A percentile compares a stretch with the other conserved stretches of the same genome.
These are phyloP conservation scores for Asterophora parasitica DNA, from an alignment of 768 basidiomycete genomes.

Conservation along the genomic window DNA sequence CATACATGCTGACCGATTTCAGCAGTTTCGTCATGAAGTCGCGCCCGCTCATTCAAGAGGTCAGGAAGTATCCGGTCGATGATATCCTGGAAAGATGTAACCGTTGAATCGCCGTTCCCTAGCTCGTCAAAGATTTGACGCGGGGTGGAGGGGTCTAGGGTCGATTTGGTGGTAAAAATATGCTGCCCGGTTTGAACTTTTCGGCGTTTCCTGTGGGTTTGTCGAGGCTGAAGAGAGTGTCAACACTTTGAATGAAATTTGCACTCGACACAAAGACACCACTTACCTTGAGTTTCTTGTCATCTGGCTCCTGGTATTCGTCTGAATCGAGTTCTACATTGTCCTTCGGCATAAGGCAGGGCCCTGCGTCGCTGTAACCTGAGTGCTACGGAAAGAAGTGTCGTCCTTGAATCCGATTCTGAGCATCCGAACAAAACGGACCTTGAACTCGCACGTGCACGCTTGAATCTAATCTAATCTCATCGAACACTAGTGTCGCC, in stretches of 20 bases:
- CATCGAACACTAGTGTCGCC: too few species aligned
- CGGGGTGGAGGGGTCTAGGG: neutral
- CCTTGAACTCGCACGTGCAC: too few species aligned
- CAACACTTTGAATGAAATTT: neutral
- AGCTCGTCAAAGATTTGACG: slow-evolving; percentile 18
- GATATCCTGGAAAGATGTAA: slow-evolving; percentile 25
- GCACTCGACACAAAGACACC: neutral
- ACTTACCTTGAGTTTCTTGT: slow-evolving; percentile 7
- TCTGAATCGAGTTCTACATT: slow-evolving; percentile 8
- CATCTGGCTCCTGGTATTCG: slow-evolving; percentile 7
- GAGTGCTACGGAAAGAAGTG: too few species aligned
- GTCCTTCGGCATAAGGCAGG: neutral
- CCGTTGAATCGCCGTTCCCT: slow-evolving; percentile 11
- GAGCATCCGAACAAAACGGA: too few species aligned
- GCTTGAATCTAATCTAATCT: too few species aligned
- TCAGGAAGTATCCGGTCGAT: slow-evolving; percentile 27
- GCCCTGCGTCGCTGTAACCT: neutral
- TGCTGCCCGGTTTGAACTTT: slow-evolving; percentile 9
- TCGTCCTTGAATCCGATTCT: too few species aligned
- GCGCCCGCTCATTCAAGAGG: slow-evolving; percentile 20
- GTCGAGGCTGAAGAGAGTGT: neutral
- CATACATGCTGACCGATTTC: slow-evolving; percentile 24
- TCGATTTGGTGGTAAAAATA: neutral
- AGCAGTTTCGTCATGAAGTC: slow-evolving; percentile 14
- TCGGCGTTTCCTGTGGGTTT: slow-evolving; percentile 15